Evolutionary conservation across 805 yeast species (phyloP).

Genomic region (Yarrowia bubula): DNA sequence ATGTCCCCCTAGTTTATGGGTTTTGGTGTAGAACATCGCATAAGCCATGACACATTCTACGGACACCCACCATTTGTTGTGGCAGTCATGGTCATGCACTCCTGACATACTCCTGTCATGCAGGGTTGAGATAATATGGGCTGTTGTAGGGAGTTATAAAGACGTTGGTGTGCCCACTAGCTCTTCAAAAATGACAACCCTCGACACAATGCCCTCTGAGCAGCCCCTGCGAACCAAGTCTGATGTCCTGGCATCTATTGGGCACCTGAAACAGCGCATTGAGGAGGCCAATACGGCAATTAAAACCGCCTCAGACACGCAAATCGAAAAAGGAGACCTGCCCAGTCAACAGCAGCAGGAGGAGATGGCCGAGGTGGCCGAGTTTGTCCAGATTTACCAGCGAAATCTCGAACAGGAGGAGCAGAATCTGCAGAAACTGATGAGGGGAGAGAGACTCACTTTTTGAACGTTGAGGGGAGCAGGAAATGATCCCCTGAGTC

Average conservation of each 20-base stretch:
- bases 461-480: not conserved
- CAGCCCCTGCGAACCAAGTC: not conserved
- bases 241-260: not conserved
- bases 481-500: too few species aligned
- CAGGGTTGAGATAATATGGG: conserved; percentile 12
- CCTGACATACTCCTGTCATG: conserved; percentile 3
- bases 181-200: not conserved
- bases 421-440: not conserved
- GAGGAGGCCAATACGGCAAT: not conserved
- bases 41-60: too few species aligned
- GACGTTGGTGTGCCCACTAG: not conserved
- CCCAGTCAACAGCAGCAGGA: not conserved
- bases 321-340: not conserved
- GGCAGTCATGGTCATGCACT: too few species aligned
- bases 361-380: not conserved
- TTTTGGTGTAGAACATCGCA: too few species aligned
- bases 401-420: not conserved
- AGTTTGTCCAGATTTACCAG: not conserved
- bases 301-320: not conserved
- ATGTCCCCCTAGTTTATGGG: too few species aligned
- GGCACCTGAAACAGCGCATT: conserved; percentile 1
- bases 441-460: not conserved
- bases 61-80: too few species aligned
- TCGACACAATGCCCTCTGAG: not conserved
- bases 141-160: conserved; percentile 1